Percentiles rank a stretch among this genome's conserved stretches.
phyloP scores from a whole-genome alignment of 2,329 filamentous ascomycete species.

The Apiospora marii region DNA sequence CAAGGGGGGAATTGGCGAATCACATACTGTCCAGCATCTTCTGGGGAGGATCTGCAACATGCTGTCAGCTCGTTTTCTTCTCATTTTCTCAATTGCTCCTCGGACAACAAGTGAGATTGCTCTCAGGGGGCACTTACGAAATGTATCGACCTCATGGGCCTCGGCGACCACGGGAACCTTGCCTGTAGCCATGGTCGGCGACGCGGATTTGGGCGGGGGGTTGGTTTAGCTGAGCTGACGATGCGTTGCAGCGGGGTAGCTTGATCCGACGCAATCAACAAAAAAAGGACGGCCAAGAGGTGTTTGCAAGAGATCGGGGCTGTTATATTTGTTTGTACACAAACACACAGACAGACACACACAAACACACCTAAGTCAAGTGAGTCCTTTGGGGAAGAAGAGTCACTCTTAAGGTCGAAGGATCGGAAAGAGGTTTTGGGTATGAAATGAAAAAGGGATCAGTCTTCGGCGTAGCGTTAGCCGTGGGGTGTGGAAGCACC shows the following conservation, averaged over 20 bases:
- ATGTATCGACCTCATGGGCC: slow-evolving; percentile 80
- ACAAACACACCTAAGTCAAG: not conserved
- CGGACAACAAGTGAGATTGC: not conserved
- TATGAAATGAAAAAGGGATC: slow-evolving; percentile 25
- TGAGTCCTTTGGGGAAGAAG: not conserved
- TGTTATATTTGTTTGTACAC: not conserved
- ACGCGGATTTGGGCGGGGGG: slow-evolving; percentile 31
- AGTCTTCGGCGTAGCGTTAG: slow-evolving; percentile 19
- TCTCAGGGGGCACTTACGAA: slow-evolving; percentile 56
- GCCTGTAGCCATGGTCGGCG: slow-evolving; percentile 53
- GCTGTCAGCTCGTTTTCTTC: slow-evolving; percentile 35
- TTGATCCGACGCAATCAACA: slow-evolving; percentile 3
- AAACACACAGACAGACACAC: not conserved
- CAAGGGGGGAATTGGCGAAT: slow-evolving; percentile 19
- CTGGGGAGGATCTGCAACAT: slow-evolving; percentile 63
- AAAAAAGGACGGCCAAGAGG: not conserved
- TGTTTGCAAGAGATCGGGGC: not conserved
- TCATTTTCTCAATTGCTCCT: slow-evolving; percentile 1
- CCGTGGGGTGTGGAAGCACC: slow-evolving; percentile 30
- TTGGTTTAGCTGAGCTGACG: slow-evolving; percentile 29
- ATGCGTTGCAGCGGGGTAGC: slow-evolving; percentile 33
- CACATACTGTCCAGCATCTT: slow-evolving; percentile 75
- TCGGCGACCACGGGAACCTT: slow-evolving; percentile 72
- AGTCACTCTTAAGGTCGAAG: slow-evolving; percentile 1
- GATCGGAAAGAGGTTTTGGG: slow-evolving; percentile 6